Percentiles rank a stretch among this genome's conserved stretches.
These are phyloP conservation scores for Earliella scabrosa DNA, from an alignment of 1,284 basidiomycete genomes.

Conservation along the genomic window DNA sequence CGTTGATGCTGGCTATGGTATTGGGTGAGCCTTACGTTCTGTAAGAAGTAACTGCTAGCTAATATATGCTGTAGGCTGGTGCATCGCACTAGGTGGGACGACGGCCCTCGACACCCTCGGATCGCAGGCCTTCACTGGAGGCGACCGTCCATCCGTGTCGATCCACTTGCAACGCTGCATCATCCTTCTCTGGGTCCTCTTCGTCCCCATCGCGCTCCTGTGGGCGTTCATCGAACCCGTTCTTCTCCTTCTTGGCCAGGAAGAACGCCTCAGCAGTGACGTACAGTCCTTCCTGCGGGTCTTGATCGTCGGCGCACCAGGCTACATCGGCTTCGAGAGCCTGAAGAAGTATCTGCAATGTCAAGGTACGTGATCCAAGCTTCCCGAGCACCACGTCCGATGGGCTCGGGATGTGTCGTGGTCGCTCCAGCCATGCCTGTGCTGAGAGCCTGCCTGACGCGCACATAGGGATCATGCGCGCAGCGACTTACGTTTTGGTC, in stretches of 20 bases:
- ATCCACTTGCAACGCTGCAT: conserved; percentile 73
- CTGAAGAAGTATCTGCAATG: conserved; percentile 82
- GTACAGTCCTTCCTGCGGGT: conserved; percentile 69
- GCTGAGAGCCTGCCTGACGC: too few species aligned
- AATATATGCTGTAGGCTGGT: too few species aligned
- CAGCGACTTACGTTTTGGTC: conserved; percentile 66
- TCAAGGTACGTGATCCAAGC: conserved; percentile 54
- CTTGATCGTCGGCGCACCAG: conserved; percentile 67
- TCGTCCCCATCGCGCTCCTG: conserved; percentile 61
- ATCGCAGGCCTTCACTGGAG: conserved; percentile 75
- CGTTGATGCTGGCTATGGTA: conserved; percentile 77
- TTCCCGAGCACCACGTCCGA: too few species aligned
- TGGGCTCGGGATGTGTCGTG: too few species aligned
- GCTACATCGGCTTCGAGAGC: conserved; percentile 76
- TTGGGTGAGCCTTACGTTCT: conserved; percentile 60
- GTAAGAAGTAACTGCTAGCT: too few species aligned
- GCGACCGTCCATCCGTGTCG: conserved; percentile 56
- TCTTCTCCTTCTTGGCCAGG: conserved; percentile 67
- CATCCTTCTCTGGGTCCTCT: conserved; percentile 61
- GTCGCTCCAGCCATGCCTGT: too few species aligned
- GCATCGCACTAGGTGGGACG: conserved; percentile 74
- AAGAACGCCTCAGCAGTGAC: conserved; percentile 53
- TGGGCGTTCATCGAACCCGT: conserved; percentile 68
- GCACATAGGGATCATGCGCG: conserved; percentile 69
- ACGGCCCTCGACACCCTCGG: conserved; percentile 79